Conservation (phyloP, 345 rosid genomes). For the Murraya paniculata region DNA sequence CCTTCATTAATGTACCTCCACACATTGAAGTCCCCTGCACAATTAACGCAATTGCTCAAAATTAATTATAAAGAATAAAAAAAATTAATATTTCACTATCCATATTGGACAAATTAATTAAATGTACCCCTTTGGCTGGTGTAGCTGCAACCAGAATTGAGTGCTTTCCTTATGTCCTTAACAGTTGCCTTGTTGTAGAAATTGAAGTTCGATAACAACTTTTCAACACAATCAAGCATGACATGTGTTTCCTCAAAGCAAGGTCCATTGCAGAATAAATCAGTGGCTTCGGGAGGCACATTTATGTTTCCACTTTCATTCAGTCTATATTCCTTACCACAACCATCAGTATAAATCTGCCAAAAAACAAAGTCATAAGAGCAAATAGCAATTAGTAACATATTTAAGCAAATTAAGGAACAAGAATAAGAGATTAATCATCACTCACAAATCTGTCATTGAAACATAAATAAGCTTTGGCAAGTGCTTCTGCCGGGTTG, state of each 20-base stretch:
- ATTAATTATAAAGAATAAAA: too few relatives aligned
- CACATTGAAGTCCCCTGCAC: slow-evolving; percentile 48
- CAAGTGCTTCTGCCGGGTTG: slow-evolving; percentile 28
- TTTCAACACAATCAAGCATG: slow-evolving; percentile 48
- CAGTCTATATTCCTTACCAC: slow-evolving; percentile 45
- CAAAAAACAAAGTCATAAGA: not conserved
- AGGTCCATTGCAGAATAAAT: slow-evolving; percentile 50
- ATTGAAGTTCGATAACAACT: slow-evolving; percentile 37
- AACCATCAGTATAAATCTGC: slow-evolving; percentile 44
- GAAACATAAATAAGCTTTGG: slow-evolving; percentile 46
- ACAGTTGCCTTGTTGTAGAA: slow-evolving; percentile 48
- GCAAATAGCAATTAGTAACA: not conserved
- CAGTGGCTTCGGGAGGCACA: slow-evolving; percentile 45
- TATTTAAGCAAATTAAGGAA: not conserved
- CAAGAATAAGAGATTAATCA: not conserved
- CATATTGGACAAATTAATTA: not conserved
- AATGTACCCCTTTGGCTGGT: slow-evolving; percentile 44
- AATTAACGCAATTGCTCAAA: not conserved
- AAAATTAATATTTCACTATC: not conserved
- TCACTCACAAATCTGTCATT: slow-evolving; percentile 32
- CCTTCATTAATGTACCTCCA: slow-evolving; percentile 35
- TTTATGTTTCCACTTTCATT: slow-evolving; percentile 45
- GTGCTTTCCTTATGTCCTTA: slow-evolving; percentile 30
- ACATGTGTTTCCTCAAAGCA: slow-evolving; percentile 48
- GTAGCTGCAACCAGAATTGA: slow-evolving; percentile 49